phyloP scores from a whole-genome alignment of 805 yeast species.

The Deakozyma indianensis region DNA sequence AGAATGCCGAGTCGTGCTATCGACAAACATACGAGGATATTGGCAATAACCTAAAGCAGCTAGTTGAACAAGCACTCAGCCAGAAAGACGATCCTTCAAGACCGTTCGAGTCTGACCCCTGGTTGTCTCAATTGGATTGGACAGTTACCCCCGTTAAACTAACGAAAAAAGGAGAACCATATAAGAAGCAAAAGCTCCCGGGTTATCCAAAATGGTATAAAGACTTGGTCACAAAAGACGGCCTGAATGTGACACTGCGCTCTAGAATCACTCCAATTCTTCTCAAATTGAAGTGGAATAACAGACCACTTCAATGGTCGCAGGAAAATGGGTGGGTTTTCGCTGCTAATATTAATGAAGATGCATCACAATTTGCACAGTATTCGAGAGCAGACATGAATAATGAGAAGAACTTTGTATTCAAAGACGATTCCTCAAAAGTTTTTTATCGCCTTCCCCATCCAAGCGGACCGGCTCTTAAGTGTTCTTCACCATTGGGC shows the following conservation, averaged over 20 bases:
- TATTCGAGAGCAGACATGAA: constrained; percentile 20
- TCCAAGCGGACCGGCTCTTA: not conserved
- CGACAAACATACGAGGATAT: constrained; percentile 43
- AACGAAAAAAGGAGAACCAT: constrained; percentile 34
- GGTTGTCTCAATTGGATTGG: constrained; percentile 91
- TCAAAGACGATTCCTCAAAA: constrained; percentile 18
- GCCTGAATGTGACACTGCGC: constrained; percentile 50
- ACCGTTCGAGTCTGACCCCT: constrained; percentile 51
- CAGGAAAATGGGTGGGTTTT: constrained; percentile 83
- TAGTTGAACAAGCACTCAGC: constrained; percentile 46
- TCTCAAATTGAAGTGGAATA: constrained; percentile 73
- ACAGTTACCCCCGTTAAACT: constrained; percentile 40
- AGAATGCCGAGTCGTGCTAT: constrained; percentile 51
- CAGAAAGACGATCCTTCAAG: constrained; percentile 28
- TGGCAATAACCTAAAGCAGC: constrained; percentile 37
- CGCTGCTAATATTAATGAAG: constrained; percentile 29
- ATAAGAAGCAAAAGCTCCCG: constrained; percentile 62
- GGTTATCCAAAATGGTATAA: constrained; percentile 94
- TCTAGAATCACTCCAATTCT: constrained; percentile 66
- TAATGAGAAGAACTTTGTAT: constrained; percentile 8
- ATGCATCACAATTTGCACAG: constrained; percentile 19
- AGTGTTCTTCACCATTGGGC: constrained; percentile 66
- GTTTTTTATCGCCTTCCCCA: constrained; percentile 12
- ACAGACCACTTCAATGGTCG: constrained; percentile 69
- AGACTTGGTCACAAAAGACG: constrained; percentile 29